Evolutionary conservation across 208 protist species (phyloP), one percentile per base, ranked within the genome.

Genomic region (Leptomonas seymouri): DNA sequence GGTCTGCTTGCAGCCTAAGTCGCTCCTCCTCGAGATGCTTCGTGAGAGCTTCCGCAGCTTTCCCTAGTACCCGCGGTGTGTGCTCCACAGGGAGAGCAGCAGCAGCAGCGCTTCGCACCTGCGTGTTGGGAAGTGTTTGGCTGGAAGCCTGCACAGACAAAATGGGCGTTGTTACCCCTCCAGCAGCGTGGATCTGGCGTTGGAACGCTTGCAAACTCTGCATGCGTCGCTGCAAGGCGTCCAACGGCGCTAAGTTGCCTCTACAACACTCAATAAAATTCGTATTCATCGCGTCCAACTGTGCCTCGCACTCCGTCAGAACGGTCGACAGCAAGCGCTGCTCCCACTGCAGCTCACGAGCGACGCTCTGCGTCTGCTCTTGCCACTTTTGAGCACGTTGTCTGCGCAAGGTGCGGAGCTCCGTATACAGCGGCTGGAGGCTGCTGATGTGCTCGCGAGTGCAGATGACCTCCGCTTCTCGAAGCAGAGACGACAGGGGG

Each of bases 341-440:
- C 50, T 77, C 71, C 71, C 71, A 77, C 50, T 77, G 54, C 30
- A 81, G 50, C 51, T 77, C 60, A 23, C 46, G 59, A 23, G 71
- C 59, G 25, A 71, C 68, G 18, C 60, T 70, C 25, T 53, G 59
- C 20, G 76, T 66, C 34, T 67, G 39, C 14, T 54, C 27, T 7
- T 63, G 76, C 59, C 71, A 65, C 15, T 27, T 0, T 21, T 68
- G 58, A 14, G 31, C 46, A 42, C 63, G 68, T 39, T 74, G 58
- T 21, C 60, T 34, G n/a, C 86, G 86, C 20, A 91, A 64, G 2
- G 67, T 21, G 30, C 84, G 66, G 23, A 91, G 70, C 51, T 91
- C 86, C 45, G 77, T 73, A 65, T 91, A 91, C 11, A 91, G 64
- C 7, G 86, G 77, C 31, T 85, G 45, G 1, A 91, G 31, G 11